These are phyloP conservation scores for Colletotrichum sp. DNA, from an alignment of 2,329 filamentous ascomycete species.

Conservation along the genomic window DNA sequence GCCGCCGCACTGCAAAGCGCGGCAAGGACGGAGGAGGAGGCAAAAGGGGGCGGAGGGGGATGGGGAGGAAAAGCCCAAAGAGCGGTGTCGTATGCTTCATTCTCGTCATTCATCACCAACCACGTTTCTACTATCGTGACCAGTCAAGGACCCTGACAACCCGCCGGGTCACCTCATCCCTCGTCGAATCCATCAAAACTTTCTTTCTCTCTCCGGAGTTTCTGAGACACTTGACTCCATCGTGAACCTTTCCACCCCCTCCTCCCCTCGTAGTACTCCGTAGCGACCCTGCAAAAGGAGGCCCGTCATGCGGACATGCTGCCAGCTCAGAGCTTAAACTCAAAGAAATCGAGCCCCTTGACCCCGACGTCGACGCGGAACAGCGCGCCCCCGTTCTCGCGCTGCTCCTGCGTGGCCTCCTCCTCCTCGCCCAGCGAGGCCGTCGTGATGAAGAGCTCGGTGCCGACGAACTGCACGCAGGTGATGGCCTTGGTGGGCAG, in stretches of 20 bases:
- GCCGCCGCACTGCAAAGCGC: background rate
- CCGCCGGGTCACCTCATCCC: background rate
- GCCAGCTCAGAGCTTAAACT: constrained; percentile 58
- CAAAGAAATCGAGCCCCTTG: constrained; percentile 65
- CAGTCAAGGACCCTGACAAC: background rate
- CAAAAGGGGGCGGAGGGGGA: background rate
- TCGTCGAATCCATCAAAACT: background rate
- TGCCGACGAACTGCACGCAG: constrained; percentile 80
- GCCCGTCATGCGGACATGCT: background rate
- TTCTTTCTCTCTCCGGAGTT: background rate
- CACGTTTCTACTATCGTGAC: background rate
- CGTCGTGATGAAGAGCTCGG: constrained; percentile 78
- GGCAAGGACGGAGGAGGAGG: background rate
- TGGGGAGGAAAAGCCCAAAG: background rate
- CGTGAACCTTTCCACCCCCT: background rate
- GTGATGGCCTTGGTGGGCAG: constrained; percentile 82
- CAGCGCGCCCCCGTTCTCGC: constrained; percentile 69
- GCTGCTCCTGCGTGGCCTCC: constrained; percentile 64
- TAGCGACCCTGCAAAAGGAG: background rate
- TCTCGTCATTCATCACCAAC: background rate
- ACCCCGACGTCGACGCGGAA: constrained; percentile 82
- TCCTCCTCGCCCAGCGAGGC: constrained; percentile 70
- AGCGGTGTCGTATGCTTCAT: constrained; percentile 7
- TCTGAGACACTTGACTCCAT: background rate
- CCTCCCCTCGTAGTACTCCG: background rate